Base-by-base conservation (phyloP, 306 rosid species). In the Cicer yamashitae region DNA sequence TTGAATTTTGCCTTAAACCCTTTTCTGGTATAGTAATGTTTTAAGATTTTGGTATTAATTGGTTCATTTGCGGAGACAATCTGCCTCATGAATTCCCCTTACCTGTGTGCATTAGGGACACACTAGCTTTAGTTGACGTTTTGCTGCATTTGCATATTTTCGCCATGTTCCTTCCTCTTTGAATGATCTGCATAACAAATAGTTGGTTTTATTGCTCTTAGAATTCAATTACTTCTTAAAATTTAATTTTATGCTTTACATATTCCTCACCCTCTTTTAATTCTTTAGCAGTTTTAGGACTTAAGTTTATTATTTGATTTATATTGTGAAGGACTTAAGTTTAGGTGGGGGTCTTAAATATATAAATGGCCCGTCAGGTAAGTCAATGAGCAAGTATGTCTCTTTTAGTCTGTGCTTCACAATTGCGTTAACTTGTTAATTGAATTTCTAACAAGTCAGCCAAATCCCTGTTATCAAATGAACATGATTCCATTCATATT, bases 301-400 rank as follows among this genome's bases (percentile, higher is more conserved):
- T 22, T 48, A 48, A 40, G 57, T 51, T 51, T 14, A 14, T 38
- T 30, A 66, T 58, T 79, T 22, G 43, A 51, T 39, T 66, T 67
- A 8, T 57, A 43, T 73, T 67, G 48, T n/a, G n/a, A n/a, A n/a
- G n/a, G n/a, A n/a, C n/a, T n/a, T n/a, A n/a, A n/a, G n/a, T n/a
- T 48, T 72, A 70, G 76, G 54, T 61, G 60, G 69, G 70, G 60
- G 70, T 67, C 75, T 67, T 77, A 34, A 11, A 45, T 65, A 30
- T 57, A 47, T 67, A 67, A 44, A 56, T 67, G 40, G 60, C 64
- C 45, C 76, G 38, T 59, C 76, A 53, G 39, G 80, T 44, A 66
- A 65, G 80, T 76, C 58, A 56, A 67, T 67, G 68, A 25, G 67
- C 81, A 67, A 56, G 60, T 67, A 54, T 25, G 22, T 25, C 14